Conservation (phyloP, 129 eudicot genomes). For the Sambucus nigra region DNA sequence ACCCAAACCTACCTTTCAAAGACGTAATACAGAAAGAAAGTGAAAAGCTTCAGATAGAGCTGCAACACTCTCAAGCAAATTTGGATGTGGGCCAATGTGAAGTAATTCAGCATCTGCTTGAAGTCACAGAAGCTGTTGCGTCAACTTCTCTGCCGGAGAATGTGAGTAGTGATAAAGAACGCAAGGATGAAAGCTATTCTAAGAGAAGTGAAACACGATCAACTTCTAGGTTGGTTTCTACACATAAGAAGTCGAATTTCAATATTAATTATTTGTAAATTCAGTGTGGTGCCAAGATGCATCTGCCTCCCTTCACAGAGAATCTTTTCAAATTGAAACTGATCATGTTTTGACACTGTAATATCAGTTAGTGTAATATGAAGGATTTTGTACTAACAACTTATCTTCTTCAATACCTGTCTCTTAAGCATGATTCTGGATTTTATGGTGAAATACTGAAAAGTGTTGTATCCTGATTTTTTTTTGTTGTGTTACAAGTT, state of each 20-base stretch:
- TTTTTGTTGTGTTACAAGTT: too few species aligned
- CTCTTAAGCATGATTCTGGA: neutral
- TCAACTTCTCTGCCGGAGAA: constrained; percentile 40
- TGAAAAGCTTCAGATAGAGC: constrained; percentile 79
- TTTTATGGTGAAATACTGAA: neutral
- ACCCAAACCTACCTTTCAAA: constrained; percentile 71
- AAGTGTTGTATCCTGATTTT: neutral
- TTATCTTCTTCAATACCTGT: too few species aligned
- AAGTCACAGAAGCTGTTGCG: constrained; percentile 78
- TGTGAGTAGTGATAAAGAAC: constrained; percentile 29
- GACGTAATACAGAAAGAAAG: constrained; percentile 71
- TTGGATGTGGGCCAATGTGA: constrained; percentile 80
- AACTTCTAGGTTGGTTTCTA: constrained; percentile 50
- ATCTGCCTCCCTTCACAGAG: neutral
- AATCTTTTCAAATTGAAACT: too few species aligned
- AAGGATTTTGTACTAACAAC: neutral
- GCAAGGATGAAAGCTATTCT: constrained; percentile 27
- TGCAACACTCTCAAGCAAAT: constrained; percentile 82
- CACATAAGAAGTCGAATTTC: neutral
- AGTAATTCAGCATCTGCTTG: constrained; percentile 82
- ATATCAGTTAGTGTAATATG: neutral
- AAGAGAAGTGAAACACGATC: constrained; percentile 26
- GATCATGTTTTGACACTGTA: neutral
- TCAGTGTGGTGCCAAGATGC: too few species aligned
- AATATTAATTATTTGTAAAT: too few species aligned